phyloP scores from a whole-genome alignment of 1,139 yeast species.

The Tardiomyces digboiensis region DNA sequence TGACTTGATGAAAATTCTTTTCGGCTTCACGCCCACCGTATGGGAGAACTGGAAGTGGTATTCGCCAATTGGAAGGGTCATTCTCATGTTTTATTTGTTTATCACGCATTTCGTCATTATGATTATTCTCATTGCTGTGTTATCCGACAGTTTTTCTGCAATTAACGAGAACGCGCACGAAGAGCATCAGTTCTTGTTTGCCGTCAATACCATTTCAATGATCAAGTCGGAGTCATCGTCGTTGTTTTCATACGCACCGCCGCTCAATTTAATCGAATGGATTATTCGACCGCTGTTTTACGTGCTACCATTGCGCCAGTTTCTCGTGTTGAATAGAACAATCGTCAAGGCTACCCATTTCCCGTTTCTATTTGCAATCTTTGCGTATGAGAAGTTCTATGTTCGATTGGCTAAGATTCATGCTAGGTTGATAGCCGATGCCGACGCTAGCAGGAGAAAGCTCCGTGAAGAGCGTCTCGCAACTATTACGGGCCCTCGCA shows the following conservation, averaged over 20 bases:
- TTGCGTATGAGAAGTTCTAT: constrained; percentile 25
- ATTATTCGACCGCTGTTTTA: constrained; percentile 24
- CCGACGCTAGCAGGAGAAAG: not conserved
- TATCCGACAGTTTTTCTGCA: constrained; percentile 31
- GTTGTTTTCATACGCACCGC: constrained; percentile 31
- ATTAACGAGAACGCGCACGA: constrained; percentile 29
- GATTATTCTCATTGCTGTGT: constrained; percentile 50
- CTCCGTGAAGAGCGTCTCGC: not conserved
- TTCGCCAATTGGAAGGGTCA: constrained; percentile 39
- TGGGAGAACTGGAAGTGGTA: constrained; percentile 52
- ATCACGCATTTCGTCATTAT: constrained; percentile 49
- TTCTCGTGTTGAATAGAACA: constrained; percentile 25
- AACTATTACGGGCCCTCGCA: not conserved
- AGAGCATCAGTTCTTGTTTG: constrained; percentile 30
- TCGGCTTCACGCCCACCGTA: constrained; percentile 57
- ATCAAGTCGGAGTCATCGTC: constrained; percentile 31
- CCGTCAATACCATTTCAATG: constrained; percentile 31
- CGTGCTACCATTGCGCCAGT: constrained; percentile 24
- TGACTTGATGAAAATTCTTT: constrained; percentile 45
- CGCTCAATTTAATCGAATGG: constrained; percentile 29
- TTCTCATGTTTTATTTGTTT: constrained; percentile 45
- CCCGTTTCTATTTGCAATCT: constrained; percentile 27
- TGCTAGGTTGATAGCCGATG: not conserved
- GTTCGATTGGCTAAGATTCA: constrained; percentile 4
- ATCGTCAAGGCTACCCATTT: constrained; percentile 30